Evolutionary conservation across 2,329 filamentous ascomycete genomes (phyloP), one percentile per base, ranked within the genome.

Genomic region (Fusarium sp.): DNA sequence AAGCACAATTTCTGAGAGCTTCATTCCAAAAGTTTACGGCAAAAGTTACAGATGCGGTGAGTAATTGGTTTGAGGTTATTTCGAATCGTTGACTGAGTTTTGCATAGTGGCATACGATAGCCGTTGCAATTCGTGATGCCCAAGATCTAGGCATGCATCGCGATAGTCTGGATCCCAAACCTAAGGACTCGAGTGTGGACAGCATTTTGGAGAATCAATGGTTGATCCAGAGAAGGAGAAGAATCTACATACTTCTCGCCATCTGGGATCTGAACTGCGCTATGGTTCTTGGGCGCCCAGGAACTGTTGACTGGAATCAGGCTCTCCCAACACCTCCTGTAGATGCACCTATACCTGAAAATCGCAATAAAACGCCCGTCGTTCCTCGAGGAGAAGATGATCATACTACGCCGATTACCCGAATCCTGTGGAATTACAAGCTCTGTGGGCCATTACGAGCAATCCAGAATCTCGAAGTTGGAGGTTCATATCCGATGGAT

Each of bases 91-190:
- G 17, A 10, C 51, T 44, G 28, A 53, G 30, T n/a, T 37, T 26
- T 22, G 63, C 7, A 24, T 50, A 86, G 83, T 87, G 85, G 84
- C 85, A 88, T 71, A 81, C 82, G 2, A 79, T 90, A 30, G 84
- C 85, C 1, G 80, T 82, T 22, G 83, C 85, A 1, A 88, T 90
- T 56, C 80, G 86, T 40, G 87, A 90, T 72, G 88, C 86, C 0
- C 87, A 90, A 72, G 87, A 89, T 68, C 83, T 90, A 40, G 88
- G 87, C 14, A 78, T 90, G 70, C 84, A 90, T 67, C 81, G 83
- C 14, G 83, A 86, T 64, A 80, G 78, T 35, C 76, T 83, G 28
- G 85, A 88, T 65, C 85, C 85, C 0, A 82, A 82, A 48, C 83
- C 84, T 4, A 77, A 75, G 15, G 77, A 82, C 35, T 76, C 81